These are phyloP conservation scores for Chytridium lagenaria DNA, from an alignment of 371 early-diverging fungal genomes.

Conservation along the genomic window DNA sequence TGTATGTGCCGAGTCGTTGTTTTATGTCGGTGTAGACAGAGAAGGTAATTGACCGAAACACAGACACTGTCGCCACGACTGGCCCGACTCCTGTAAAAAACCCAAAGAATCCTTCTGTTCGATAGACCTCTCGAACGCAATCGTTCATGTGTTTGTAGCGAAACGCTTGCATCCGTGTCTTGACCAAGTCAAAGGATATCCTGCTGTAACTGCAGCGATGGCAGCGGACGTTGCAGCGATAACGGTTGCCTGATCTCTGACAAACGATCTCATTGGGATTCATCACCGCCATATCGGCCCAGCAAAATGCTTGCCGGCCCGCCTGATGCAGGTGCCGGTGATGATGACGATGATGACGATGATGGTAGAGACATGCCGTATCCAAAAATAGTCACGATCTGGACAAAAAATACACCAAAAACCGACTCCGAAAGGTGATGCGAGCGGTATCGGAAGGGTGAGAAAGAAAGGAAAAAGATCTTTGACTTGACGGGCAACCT, in stretches of 20 bases:
- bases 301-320: too few species aligned
- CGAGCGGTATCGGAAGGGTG: too few species aligned
- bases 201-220: slow-evolving; percentile 30
- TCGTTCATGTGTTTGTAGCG: slow-evolving; percentile 46
- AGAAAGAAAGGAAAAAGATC: too few species aligned
- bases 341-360: too few species aligned
- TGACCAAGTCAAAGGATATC: slow-evolving; percentile 54
- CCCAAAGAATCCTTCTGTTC: slow-evolving; percentile 49
- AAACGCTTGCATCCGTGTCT: slow-evolving; percentile 59
- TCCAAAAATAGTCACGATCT: too few species aligned
- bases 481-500: too few species aligned
- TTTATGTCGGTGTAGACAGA: slow-evolving; percentile 41
- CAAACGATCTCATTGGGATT: background rate
- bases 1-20: background rate
- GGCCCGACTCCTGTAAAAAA: slow-evolving; percentile 55
- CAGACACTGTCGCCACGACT: slow-evolving; percentile 43
- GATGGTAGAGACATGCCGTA: too few species aligned
- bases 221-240: slow-evolving; percentile 41
- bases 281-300: background rate
- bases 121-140: slow-evolving; percentile 48
- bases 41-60: slow-evolving; percentile 49
- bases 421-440: too few species aligned
- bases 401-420: too few species aligned
- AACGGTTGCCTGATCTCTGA: slow-evolving; percentile 8
- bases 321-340: too few species aligned